Base-by-base conservation (phyloP, 805 yeast genomes). In the Candida arabinofermentans region DNA sequence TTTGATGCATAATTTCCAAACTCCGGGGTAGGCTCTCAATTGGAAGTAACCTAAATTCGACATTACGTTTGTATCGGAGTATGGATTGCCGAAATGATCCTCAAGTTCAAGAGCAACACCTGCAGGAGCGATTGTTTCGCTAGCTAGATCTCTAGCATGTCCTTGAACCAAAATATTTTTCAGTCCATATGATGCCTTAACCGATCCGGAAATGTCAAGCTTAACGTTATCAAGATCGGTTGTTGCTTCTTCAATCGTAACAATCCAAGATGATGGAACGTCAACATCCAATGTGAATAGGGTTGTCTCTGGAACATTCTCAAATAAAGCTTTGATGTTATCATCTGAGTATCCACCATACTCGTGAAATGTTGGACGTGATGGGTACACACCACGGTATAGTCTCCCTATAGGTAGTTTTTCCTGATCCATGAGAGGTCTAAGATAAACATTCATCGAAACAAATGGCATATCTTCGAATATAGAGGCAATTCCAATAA, bases 31-130 rank as follows among this genome's bases (percentile, higher is more conserved):
- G 0, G 84, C 79, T 47, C 76, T 77, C 35, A 93, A 66, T 61
- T 90, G 97, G 40, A 84, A 76, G 60, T 91, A 91, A 0, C 97
- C 97, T 47, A 83, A 68, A 30, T 85, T 82, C 1, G 81, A 74
- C 93, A 91, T 85, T 1, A 89, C 79, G 29, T 64, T 67, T 0
- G 96, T 83, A 48, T 81, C 87, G 1, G 72, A 65, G 13, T 40
- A 57, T 17, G 16, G 55, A 40, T 53, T 41, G 22, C 55, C 46
- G 18, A 43, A 37, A 14, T 37, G 22, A 36, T 48, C 49, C 8
- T 30, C 16, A 1, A 81, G 55, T 17, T 70, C 68, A 3, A 87
- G 53, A 3, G 71, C 66, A 13, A 82, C 51, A 1, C 84, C 86
- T 0, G 74, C 65, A 0, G 86, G 81, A 0, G 74, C 65, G 8